Evolutionary conservation across 106 monocot species (phyloP), one percentile per base, ranked within the genome.

Genomic region (Allium sativum): DNA sequence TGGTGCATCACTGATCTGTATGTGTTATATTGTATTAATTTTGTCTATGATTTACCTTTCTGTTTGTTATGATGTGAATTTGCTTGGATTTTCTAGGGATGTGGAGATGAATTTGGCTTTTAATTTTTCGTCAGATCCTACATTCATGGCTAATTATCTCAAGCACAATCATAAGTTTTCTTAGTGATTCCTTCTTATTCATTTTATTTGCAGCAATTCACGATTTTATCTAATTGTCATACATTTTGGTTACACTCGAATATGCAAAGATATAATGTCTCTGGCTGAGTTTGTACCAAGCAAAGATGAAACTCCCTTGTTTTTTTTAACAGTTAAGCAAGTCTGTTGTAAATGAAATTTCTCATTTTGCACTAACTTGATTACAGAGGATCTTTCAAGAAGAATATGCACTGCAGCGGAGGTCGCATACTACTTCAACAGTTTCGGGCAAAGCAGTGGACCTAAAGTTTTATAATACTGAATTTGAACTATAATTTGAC

Each of bases 401-500:
- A 66, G 79, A 6, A 7, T 87, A 42, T 87, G 87, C 59, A 61
- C 65, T 31, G 56, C 70, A 55, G 70, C 65, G 16, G 87, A 87
- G 58, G 50, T 87, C 5, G 53, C 67, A 21, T 62, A 77, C 13
- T 82, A 87, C 47, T 79, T 82, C 61, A 68, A 43, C 53, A 79
- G 73, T 56, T 74, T 76, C 53, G 51, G 48, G 53, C 48, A 44
- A 42, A 45, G 14, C 51, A 72, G 42, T 8, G 75, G 57, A 13
- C 51, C 15, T 1, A 53, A 18, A 68, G 57, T 56, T 73, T 55
- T 48, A 21, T 77, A 73, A 67, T 41, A 14, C 85, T 80, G 17
- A 85, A 85, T 48, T 55, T 12, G 52, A 87, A 87, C 62, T 87
- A 82, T 21, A 79, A 87, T 61, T 71, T 70, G 48, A 79, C 60